phyloP scores from a whole-genome alignment of 2,329 filamentous ascomycete genomes.

The Trichoderma sp. region DNA sequence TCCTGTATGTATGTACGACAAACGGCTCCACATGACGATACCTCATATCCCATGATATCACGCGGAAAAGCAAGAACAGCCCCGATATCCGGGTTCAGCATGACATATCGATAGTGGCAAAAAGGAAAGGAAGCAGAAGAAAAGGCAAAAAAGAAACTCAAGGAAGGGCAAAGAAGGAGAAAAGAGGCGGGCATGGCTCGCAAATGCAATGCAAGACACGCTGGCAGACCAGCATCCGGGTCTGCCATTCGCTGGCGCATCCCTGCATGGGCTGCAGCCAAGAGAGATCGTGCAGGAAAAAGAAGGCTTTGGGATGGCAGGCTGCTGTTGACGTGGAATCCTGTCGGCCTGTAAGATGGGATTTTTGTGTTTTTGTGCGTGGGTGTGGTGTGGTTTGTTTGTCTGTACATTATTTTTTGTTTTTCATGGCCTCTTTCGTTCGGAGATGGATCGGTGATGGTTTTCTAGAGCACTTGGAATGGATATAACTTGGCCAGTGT shows the following conservation, averaged over 20 bases:
- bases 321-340: conserved; percentile 17
- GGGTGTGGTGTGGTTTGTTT: not conserved
- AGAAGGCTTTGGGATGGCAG: not conserved
- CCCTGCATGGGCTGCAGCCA: conserved; percentile 20
- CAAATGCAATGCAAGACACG: conserved; percentile 35
- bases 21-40: not conserved
- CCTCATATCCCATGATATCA: not conserved
- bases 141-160: not conserved
- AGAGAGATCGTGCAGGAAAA: conserved; percentile 11
- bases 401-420: not conserved
- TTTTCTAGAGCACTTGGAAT: not conserved
- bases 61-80: not conserved
- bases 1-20: not conserved
- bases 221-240: conserved; percentile 26
- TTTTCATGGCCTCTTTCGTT: not conserved
- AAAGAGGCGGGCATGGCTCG: not conserved
- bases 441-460: conserved; percentile 4
- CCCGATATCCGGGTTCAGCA: not conserved
- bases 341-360: not conserved
- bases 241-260: conserved; percentile 11
- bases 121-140: not conserved
- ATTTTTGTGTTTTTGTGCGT: not conserved
- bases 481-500: not conserved
- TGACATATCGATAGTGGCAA: not conserved
- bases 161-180: not conserved